phyloP scores from a whole-genome alignment of 2,329 filamentous ascomycete genomes.

The Colletotrichum noveboracense region DNA sequence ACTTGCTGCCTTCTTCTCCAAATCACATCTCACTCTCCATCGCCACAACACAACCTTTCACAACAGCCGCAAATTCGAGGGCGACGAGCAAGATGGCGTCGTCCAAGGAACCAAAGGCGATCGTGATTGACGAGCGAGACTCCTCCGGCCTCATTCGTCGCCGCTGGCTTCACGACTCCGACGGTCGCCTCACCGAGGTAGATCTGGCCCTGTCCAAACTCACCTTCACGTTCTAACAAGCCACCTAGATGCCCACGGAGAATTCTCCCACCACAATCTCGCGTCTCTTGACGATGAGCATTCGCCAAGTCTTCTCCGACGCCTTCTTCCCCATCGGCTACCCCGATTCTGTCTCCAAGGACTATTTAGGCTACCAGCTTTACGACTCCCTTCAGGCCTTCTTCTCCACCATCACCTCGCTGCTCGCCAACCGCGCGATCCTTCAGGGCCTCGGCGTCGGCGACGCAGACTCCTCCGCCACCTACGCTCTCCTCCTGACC shows the following conservation, averaged over 20 bases:
- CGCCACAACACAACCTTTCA: not conserved
- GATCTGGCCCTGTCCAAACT: not conserved
- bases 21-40: not conserved
- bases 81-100: not conserved
- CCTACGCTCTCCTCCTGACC: slow-evolving; percentile 80
- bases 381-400: slow-evolving; percentile 85
- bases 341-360: slow-evolving; percentile 82
- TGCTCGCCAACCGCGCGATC: slow-evolving; percentile 83
- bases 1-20: not conserved
- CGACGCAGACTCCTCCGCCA: slow-evolving; percentile 78
- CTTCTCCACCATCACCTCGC: slow-evolving; percentile 78
- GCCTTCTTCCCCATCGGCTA: slow-evolving; percentile 89
- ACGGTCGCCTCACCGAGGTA: not conserved
- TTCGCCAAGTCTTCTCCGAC: slow-evolving; percentile 52
- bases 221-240: not conserved
- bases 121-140: slow-evolving; percentile 5
- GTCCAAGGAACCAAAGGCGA: not conserved
- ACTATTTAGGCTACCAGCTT: slow-evolving; percentile 78
- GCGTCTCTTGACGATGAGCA: not conserved
- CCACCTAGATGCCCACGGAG: not conserved
- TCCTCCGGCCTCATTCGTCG: not conserved
- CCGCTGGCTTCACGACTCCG: not conserved
- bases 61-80: not conserved
- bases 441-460: slow-evolving; percentile 83
- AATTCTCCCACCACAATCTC: slow-evolving; percentile 18